Percentiles rank a stretch among this genome's conserved stretches.
Conservation (phyloP, 352 stramenopile species). For the Globisporangium splendens region DNA sequence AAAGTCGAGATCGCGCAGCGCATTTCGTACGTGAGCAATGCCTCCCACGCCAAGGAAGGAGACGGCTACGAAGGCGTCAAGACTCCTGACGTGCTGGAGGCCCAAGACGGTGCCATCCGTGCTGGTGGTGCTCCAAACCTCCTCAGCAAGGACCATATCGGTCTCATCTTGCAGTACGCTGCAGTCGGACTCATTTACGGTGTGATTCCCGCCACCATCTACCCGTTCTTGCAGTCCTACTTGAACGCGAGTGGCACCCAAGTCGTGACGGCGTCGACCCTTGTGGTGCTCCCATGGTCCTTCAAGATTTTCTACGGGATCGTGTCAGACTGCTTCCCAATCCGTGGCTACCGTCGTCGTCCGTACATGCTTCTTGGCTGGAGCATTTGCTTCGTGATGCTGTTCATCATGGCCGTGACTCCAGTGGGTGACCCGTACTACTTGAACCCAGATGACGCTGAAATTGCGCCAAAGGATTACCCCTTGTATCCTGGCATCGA, state of each 20-base stretch:
- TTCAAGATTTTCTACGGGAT: slow-evolving; percentile 40
- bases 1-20: slow-evolving; percentile 8
- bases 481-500: neutral
- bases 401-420: slow-evolving; percentile 25
- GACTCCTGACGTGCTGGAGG: slow-evolving; percentile 13
- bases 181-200: slow-evolving; percentile 27
- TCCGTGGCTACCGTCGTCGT: slow-evolving; percentile 36
- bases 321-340: slow-evolving; percentile 33
- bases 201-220: slow-evolving; percentile 23
- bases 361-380: slow-evolving; percentile 37
- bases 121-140: slow-evolving; percentile 20
- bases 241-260: slow-evolving; percentile 16
- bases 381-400: slow-evolving; percentile 24
- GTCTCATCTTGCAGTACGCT: slow-evolving; percentile 29
- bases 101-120: slow-evolving; percentile 18
- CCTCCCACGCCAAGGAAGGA: slow-evolving; percentile 11
- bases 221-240: slow-evolving; percentile 30
- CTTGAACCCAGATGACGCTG: slow-evolving; percentile 7
- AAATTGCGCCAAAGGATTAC: slow-evolving; percentile 11
- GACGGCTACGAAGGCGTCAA: slow-evolving; percentile 16
- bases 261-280: slow-evolving; percentile 9
- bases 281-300: slow-evolving; percentile 18
- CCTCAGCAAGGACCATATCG: slow-evolving; percentile 22
- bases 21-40: slow-evolving; percentile 17
- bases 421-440: slow-evolving; percentile 23